Evolutionary conservation across 129 eudicot species (phyloP), one percentile per base, ranked within the genome.

Genomic region (Pulicaria dysenterica): DNA sequence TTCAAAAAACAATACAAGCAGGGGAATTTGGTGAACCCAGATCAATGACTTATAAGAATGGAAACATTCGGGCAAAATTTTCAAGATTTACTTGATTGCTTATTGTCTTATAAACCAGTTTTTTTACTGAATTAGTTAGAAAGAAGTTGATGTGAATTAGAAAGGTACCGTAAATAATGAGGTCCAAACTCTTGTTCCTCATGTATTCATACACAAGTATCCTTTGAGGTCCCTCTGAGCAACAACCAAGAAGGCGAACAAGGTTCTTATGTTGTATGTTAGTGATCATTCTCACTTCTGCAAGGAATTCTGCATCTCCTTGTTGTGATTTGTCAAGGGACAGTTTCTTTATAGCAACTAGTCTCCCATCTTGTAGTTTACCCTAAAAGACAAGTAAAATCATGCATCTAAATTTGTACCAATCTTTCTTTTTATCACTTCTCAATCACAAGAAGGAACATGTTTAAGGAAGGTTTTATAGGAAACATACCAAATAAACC

Each of bases 251-350:
- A 62, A 88, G 87, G 59, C 90, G 84, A 17, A 88, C 90, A 11
- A 88, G 82, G 81, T 88, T 85, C 80, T 85, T 88, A 83, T 88
- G 95, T 46, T 88, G 95, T 57, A 88, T 82, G 74, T 90, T 80
- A 11, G 90, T 88, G 73, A 88, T 88, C 86, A 85, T 80, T 67
- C 60, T 74, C 76, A 88, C 95, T 49, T 85, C 95, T 53, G 90
- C 65, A 13, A 85, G 84, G 49, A 88, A 88, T 72, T 88, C 90
- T 42, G 76, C 69, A 15, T 88, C 88, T 58, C 95, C 95, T 77
- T 88, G 95, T 40, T 88, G 88, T 17, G 90, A 85, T 70, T 87
- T 87, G 8, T 85, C 88, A 13, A 59, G 7, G 50, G 82, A 74
- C 38, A 88, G 76, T 80, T 77, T 82, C 58, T 88, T 88, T 49